Percentiles rank a stretch among this genome's conserved stretches.
Conservation (phyloP, 371 early-diverging fungal genomes). For the Syncephalastrum monosporum region DNA sequence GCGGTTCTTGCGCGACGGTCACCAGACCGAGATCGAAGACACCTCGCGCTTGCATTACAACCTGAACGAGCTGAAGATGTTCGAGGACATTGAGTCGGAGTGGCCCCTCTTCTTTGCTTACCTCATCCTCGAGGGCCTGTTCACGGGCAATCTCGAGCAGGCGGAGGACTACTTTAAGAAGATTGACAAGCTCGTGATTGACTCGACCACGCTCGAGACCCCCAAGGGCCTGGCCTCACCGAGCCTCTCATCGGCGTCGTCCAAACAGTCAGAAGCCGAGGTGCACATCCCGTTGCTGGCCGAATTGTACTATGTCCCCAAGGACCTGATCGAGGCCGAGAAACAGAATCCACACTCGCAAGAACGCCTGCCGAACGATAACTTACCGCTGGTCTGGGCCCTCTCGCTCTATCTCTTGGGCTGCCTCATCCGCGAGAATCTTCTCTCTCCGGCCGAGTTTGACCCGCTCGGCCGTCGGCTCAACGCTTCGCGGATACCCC, state of each 20-base stretch:
- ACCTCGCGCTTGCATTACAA: slow-evolving; percentile 80
- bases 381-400: slow-evolving; percentile 90
- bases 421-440: slow-evolving; percentile 73
- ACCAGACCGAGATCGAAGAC: slow-evolving; percentile 85
- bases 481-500: slow-evolving; percentile 41
- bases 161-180: slow-evolving; percentile 71
- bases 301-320: slow-evolving; percentile 84
- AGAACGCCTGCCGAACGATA: slow-evolving; percentile 81
- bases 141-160: slow-evolving; percentile 65
- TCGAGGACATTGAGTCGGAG: slow-evolving; percentile 87
- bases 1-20: slow-evolving; percentile 89
- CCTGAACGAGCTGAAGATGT: slow-evolving; percentile 81
- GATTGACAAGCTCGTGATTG: slow-evolving; percentile 70
- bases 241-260: slow-evolving; percentile 9
- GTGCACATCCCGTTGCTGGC: slow-evolving; percentile 59
- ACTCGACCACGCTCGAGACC: slow-evolving; percentile 57
- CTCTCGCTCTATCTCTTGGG: slow-evolving; percentile 83
- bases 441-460: slow-evolving; percentile 76
- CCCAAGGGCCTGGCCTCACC: slow-evolving; percentile 15
- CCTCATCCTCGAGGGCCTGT: slow-evolving; percentile 81
- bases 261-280: slow-evolving; percentile 1
- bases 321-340: slow-evolving; percentile 73
- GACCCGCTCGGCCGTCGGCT: slow-evolving; percentile 86
- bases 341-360: slow-evolving; percentile 72
- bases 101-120: slow-evolving; percentile 94